Percentiles rank a stretch among this genome's conserved stretches.
Conservation (phyloP, 2,329 filamentous ascomycete genomes). For the Ophiostoma novo-ulmi region DNA sequence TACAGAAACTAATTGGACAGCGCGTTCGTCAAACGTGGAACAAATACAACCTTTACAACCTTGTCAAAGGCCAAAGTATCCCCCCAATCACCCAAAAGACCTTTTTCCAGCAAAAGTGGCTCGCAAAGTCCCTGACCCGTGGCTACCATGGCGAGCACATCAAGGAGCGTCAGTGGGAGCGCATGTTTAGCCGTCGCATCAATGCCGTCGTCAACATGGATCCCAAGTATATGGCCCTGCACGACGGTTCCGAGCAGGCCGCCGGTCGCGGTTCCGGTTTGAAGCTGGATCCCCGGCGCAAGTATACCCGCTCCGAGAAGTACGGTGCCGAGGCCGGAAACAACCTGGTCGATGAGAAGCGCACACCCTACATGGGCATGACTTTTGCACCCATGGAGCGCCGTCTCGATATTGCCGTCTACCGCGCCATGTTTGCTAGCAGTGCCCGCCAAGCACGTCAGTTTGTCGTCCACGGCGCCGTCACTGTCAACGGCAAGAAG, state of each 20-base stretch:
- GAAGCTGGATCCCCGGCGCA: neutral
- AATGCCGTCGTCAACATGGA: constrained; percentile 83
- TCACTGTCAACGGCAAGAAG: constrained; percentile 95
- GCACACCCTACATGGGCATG: constrained; percentile 93
- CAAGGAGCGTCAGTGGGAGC: constrained; percentile 86
- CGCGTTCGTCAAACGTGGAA: constrained; percentile 96
- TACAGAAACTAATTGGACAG: constrained; percentile 42
- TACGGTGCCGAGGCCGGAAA: constrained; percentile 25
- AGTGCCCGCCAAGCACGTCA: constrained; percentile 89
- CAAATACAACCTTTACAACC: constrained; percentile 93
- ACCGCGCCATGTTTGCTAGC: constrained; percentile 88
- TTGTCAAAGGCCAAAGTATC: constrained; percentile 49
- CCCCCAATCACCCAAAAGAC: constrained; percentile 50
- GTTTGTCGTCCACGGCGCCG: constrained; percentile 86
- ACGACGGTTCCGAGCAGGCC: constrained; percentile 79
- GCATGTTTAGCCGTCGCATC: constrained; percentile 80
- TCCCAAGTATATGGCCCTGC: constrained; percentile 67
- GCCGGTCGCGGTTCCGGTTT: constrained; percentile 76
- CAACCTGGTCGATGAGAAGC: constrained; percentile 35
- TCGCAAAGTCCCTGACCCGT: constrained; percentile 74
- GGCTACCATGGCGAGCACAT: constrained; percentile 95
- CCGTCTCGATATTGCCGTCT: constrained; percentile 89
- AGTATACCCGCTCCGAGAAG: constrained; percentile 12
- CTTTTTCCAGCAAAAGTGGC: constrained; percentile 99
- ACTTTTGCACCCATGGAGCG: constrained; percentile 86